These are phyloP conservation scores for Leptographium galeiforme DNA, from an alignment of 2,329 filamentous ascomycete genomes.

Conservation along the genomic window DNA sequence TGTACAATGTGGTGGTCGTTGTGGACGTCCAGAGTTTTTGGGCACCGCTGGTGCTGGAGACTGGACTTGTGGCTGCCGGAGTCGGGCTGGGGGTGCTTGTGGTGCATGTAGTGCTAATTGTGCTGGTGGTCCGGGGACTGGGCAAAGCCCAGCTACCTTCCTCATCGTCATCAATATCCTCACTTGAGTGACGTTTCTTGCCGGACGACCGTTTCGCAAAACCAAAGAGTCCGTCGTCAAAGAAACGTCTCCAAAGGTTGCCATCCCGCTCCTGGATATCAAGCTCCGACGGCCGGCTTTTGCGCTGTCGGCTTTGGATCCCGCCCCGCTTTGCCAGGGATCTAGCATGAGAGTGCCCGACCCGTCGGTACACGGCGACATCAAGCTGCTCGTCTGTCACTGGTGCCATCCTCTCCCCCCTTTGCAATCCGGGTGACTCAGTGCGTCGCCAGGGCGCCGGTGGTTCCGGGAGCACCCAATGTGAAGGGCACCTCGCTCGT, in stretches of 20 bases:
- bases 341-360: conserved; percentile 1
- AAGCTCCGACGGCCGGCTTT: neutral
- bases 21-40: neutral
- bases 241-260: neutral
- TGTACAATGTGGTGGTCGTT: neutral
- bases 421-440: conserved; percentile 11
- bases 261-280: neutral
- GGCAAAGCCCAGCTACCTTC: neutral
- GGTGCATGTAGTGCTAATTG: neutral
- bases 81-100: neutral
- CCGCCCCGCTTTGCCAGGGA: neutral
- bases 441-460: conserved; percentile 10
- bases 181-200: neutral
- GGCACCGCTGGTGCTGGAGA: conserved; percentile 2
- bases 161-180: neutral
- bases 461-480: conserved; percentile 6
- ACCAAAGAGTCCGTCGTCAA: conserved; percentile 1
- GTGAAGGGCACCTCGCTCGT: neutral
- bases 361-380: conserved; percentile 8
- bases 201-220: neutral
- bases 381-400: conserved; percentile 7
- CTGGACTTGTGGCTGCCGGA: neutral
- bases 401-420: conserved; percentile 18
- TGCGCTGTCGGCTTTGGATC: too few relatives aligned
- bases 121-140: neutral